A percentile compares a stretch with the other conserved stretches of the same genome.
These are phyloP conservation scores for Tetrapisispora namnaoensis DNA, from an alignment of 805 yeast species.

Conservation along the genomic window DNA sequence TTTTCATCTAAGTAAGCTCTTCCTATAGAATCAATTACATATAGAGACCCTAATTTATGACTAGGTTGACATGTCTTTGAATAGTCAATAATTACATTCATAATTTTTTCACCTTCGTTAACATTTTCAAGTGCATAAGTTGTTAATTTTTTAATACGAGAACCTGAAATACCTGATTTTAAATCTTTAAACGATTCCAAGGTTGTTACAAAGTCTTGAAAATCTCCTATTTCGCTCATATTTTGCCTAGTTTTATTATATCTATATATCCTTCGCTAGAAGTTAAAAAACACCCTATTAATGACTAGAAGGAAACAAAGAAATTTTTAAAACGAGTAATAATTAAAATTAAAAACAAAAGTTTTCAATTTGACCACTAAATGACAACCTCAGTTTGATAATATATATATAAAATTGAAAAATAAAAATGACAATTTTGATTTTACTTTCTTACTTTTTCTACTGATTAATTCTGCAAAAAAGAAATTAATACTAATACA, in stretches of 20 bases:
- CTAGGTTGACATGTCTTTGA: constrained; percentile 65
- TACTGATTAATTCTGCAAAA: too few species aligned
- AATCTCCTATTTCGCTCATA: constrained; percentile 13
- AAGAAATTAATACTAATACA: too few species aligned
- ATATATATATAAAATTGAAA: neutral
- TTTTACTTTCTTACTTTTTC: neutral
- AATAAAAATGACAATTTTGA: neutral
- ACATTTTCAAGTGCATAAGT: constrained; percentile 68
- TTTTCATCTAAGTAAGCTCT: constrained; percentile 77
- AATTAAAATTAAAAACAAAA: neutral
- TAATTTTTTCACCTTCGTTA: constrained; percentile 25
- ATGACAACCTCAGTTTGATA: neutral
- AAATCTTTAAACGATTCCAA: constrained; percentile 39
- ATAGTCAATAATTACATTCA: constrained; percentile 29
- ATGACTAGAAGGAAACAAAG: neutral
- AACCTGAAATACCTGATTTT: constrained; percentile 89
- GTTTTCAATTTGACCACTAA: neutral
- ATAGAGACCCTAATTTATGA: constrained; percentile 84
- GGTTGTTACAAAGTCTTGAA: constrained; percentile 32
- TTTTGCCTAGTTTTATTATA: neutral
- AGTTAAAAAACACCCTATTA: too few species aligned
- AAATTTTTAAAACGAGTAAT: too few species aligned
- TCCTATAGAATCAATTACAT: constrained; percentile 86
- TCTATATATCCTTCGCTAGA: neutral
- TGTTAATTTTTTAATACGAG: constrained; percentile 81